Percentiles rank a stretch among this genome's conserved stretches.
Evolutionary conservation across 2,329 filamentous ascomycete genomes (phyloP).

Genomic region (Westerdykella aurantiaca): DNA sequence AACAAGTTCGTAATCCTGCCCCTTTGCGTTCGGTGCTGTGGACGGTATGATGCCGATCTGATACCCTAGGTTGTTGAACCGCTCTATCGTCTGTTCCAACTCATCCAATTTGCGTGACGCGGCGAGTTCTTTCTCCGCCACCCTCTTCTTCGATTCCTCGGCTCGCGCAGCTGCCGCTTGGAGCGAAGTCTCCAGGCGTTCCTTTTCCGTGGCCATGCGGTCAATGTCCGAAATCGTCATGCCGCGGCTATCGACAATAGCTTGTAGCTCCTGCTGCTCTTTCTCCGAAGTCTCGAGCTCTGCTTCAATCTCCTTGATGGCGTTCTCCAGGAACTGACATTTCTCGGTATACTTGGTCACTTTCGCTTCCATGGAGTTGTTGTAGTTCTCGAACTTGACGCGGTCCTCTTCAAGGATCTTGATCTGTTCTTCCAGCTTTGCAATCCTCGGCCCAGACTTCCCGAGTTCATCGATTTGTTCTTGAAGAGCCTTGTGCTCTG

Average conservation of each 20-base stretch:
- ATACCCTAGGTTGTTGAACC: slow-evolving; percentile 91
- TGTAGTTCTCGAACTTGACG: slow-evolving; percentile 93
- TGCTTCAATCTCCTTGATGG: slow-evolving; percentile 76
- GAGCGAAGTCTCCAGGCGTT: slow-evolving; percentile 83
- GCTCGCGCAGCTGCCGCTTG: slow-evolving; percentile 69
- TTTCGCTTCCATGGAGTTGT: slow-evolving; percentile 73
- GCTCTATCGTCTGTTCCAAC: slow-evolving; percentile 81
- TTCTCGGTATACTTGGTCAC: slow-evolving; percentile 83
- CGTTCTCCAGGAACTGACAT: slow-evolving; percentile 75
- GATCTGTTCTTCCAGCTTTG: slow-evolving; percentile 80
- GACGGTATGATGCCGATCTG: slow-evolving; percentile 85
- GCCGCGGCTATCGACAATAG: slow-evolving; percentile 83
- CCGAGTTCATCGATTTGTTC: slow-evolving; percentile 87
- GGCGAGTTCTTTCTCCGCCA: slow-evolving; percentile 82
- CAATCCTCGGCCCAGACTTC: slow-evolving; percentile 76
- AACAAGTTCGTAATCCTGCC: slow-evolving; percentile 75
- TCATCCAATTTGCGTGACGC: slow-evolving; percentile 82
- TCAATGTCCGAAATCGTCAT: slow-evolving; percentile 98
- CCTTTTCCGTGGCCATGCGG: slow-evolving; percentile 93
- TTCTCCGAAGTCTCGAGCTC: slow-evolving; percentile 78
- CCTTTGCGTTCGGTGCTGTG: slow-evolving; percentile 78
- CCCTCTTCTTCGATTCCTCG: slow-evolving; percentile 77
- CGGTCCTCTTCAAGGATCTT: slow-evolving; percentile 93
- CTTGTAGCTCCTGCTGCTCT: slow-evolving; percentile 73
- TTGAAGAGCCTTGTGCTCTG: slow-evolving; percentile 71